Evolutionary conservation across 768 basidiomycete species (phyloP), one percentile per base, ranked within the genome.

Genomic region (Hemileccinum rubropunctum): DNA sequence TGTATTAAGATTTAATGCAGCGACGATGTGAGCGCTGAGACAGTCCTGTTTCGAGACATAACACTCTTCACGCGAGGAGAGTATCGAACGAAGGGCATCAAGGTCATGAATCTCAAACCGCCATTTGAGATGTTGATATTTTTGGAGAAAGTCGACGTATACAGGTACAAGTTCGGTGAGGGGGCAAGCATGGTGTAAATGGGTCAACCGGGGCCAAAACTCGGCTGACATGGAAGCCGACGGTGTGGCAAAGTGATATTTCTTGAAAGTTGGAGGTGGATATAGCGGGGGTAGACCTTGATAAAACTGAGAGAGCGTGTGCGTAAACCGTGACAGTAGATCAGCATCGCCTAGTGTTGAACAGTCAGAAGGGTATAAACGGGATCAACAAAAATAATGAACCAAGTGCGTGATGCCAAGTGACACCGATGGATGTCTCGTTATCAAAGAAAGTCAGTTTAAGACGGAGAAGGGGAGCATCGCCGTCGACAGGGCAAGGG

Each of bases 381-480:
- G 6, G 6, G 3, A 34, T 30, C 12, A 38, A 7, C 5, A 21
- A 34, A 47, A 35, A 15, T 14, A 17, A 47, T 50, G 18, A 48
- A 68, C 69, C 70, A 10, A 71, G 64, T 10, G 59, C 57, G 38
- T 71, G 70, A 38, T 71, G 59, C 70, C 68, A 71, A 2, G 65
- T 61, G n/a, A 71, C 52, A 17, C 64, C 70, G 30, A 70, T 56
- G 27, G 58, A 57, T 0, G 67, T 71, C 46, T 67, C 58, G 2
- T 38, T 21, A 4, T 45, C 46, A 8, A 66, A 54, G 13, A 66
- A 26, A 1, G 58, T 61, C 32, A 71, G 20, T 38, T 70, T 71
- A 33, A 69, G 40, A 34, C 58, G 59, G 27, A 66, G 57, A 33
- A 66, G 53, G 9, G 61, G 56, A 20, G 51, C 47, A 28, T 32